Percentiles rank a stretch among this genome's conserved stretches.
Evolutionary conservation across 371 early-diverging fungal genomes (phyloP).

Genomic region (Mucor circinelloides): DNA sequence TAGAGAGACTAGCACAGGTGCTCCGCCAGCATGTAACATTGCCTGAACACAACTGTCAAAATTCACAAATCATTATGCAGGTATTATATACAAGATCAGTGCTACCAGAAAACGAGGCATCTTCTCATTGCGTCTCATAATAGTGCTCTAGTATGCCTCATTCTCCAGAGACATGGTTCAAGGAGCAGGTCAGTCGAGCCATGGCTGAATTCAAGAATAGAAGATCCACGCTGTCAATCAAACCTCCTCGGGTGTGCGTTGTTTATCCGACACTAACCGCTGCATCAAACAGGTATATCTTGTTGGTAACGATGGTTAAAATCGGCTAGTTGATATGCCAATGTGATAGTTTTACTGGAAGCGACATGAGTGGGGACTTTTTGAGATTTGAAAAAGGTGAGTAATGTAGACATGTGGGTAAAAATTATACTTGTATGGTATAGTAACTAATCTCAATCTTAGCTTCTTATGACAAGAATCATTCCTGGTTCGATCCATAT

Average conservation of each 20-base stretch:
- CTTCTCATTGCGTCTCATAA: background rate
- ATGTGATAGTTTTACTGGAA: constrained; percentile 1
- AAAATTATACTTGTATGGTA: background rate
- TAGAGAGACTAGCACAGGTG: background rate
- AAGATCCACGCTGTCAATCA: background rate
- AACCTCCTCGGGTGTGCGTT: background rate
- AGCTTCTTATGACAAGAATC: constrained; percentile 3
- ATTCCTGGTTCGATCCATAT: constrained; percentile 1
- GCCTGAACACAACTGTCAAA: background rate
- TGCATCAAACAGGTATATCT: background rate
- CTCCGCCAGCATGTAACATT: constrained; percentile 2
- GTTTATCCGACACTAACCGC: constrained; percentile 6
- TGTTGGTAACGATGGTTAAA: no score
- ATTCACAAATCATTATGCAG: constrained; percentile 6
- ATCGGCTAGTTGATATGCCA: background rate
- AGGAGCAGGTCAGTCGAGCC: background rate
- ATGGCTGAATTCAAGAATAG: constrained; percentile 1
- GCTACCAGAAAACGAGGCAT: background rate
- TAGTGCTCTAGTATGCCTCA: constrained; percentile 10
- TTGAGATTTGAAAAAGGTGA: constrained; percentile 9
- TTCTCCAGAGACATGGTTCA: constrained; percentile 12
- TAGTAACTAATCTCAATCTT: no score
- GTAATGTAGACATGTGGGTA: background rate
- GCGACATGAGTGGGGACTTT: background rate
- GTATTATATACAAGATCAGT: background rate